Percentiles rank a stretch among this genome's conserved stretches.
Evolutionary conservation across 2,329 filamentous ascomycete genomes (phyloP).

Genomic region (Colletotrichum chrysophilum): DNA sequence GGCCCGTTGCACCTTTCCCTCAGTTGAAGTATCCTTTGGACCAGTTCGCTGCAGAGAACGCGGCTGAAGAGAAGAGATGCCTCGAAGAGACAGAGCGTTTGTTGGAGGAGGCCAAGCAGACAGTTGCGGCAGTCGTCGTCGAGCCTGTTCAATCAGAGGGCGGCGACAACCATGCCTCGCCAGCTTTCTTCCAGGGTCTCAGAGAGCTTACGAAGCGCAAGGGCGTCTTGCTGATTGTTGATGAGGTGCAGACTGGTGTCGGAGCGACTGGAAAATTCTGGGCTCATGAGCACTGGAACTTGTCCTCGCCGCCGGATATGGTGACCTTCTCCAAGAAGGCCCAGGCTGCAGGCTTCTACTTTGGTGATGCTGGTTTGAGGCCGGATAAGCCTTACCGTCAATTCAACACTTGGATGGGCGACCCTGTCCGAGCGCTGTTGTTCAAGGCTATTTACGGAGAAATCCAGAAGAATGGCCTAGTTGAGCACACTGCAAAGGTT

Average conservation of each 20-base stretch:
- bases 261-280: conserved; percentile 95
- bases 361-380: conserved; percentile 76
- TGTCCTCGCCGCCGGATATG: conserved; percentile 82
- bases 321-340: conserved; percentile 97
- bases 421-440: conserved; percentile 84
- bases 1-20: conserved; percentile 93
- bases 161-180: conserved; percentile 91
- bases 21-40: conserved; percentile 85
- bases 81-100: conserved; percentile 84
- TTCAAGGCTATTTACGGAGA: conserved; percentile 88
- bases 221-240: conserved; percentile 84
- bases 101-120: conserved; percentile 78
- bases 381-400: conserved; percentile 95
- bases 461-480: conserved; percentile 76
- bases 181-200: conserved; percentile 84
- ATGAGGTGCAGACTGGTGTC: conserved; percentile 93
- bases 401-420: conserved; percentile 98
- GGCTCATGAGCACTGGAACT: conserved; percentile 95
- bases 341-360: conserved; percentile 93
- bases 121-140: conserved; percentile 81
- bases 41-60: conserved; percentile 79
- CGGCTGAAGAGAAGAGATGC: conserved; percentile 77
- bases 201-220: conserved; percentile 80
- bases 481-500: conserved; percentile 77
- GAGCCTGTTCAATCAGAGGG: conserved; percentile 95